Conservation (phyloP, 768 basidiomycete genomes). For the Sarcodon aspratus region DNA sequence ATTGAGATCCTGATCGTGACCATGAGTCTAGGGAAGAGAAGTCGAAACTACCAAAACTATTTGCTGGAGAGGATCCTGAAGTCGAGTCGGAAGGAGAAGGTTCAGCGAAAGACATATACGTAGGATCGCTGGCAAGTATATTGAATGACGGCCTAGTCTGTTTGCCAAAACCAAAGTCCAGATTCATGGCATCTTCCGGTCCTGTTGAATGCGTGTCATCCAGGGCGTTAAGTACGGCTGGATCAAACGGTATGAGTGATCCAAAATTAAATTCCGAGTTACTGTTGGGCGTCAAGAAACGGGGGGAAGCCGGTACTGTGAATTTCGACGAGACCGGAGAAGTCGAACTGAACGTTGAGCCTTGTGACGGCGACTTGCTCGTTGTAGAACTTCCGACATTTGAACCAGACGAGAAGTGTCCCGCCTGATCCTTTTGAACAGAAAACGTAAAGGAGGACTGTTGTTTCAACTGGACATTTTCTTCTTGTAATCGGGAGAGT, state of each 20-base stretch:
- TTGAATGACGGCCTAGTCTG: conserved; percentile 45
- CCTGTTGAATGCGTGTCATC: conserved; percentile 30
- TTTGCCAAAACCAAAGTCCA: conserved; percentile 46
- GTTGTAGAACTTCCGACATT: conserved; percentile 7
- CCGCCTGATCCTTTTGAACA: conserved; percentile 36
- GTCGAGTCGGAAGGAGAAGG: conserved; percentile 16
- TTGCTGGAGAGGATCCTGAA: conserved; percentile 6
- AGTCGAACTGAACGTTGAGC: conserved; percentile 8
- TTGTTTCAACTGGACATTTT: conserved; percentile 76
- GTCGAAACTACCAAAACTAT: conserved; percentile 15
- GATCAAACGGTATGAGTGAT: conserved; percentile 61
- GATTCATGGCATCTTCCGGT: conserved; percentile 43
- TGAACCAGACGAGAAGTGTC: conserved; percentile 9
- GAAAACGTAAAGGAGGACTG: conserved; percentile 77
- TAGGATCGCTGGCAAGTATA: conserved; percentile 74
- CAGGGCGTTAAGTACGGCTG: conserved; percentile 48
- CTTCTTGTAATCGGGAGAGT: conserved; percentile 72
- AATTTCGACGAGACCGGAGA: conserved; percentile 14
- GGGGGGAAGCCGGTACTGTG: conserved; percentile 19
- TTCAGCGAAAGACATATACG: conserved; percentile 73
- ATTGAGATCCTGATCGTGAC: not conserved
- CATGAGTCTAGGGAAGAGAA: conserved; percentile 14
- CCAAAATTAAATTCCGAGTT: conserved; percentile 43
- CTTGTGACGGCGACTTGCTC: conserved; percentile 1
- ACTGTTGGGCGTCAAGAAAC: conserved; percentile 14